Conservation (phyloP, 129 eudicot species). For the Artemisia argyi region DNA sequence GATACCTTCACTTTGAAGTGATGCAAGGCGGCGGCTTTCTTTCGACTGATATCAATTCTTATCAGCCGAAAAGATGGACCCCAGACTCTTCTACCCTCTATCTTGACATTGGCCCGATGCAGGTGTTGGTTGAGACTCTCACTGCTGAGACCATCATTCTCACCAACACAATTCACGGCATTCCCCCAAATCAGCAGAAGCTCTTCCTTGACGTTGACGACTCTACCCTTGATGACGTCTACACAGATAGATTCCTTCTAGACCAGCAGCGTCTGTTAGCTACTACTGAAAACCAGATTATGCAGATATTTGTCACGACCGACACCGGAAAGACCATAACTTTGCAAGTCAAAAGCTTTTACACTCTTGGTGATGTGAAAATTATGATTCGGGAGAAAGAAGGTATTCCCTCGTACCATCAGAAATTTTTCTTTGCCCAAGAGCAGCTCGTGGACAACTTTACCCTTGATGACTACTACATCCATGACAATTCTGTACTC, state of each 20-base stretch:
- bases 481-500: constrained; percentile 25
- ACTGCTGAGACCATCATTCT: constrained; percentile 20
- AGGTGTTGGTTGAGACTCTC: constrained; percentile 16
- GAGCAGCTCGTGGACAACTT: constrained; percentile 21
- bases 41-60: too few relatives aligned
- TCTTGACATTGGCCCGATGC: not conserved
- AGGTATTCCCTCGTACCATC: constrained; percentile 29
- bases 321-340: constrained; percentile 54
- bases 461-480: constrained; percentile 25
- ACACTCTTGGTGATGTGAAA: constrained; percentile 48
- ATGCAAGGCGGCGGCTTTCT: too few relatives aligned
- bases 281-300: not conserved
- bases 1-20: too few relatives aligned
- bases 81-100: too few relatives aligned
- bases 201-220: constrained; percentile 17
- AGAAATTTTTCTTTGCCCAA: constrained; percentile 21
- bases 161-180: constrained; percentile 14
- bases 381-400: constrained; percentile 54
- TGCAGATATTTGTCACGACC: constrained; percentile 57
- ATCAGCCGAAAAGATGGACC: too few relatives aligned
- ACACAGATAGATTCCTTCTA: not conserved
- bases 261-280: not conserved
- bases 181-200: constrained; percentile 22
- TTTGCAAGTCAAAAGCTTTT: constrained; percentile 45
- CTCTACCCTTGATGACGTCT: constrained; percentile 6